A percentile compares a stretch with the other conserved stretches of the same genome.
Evolutionary conservation across 2,329 filamentous ascomycete species (phyloP).

Genomic region (Colletotrichum shisoi): DNA sequence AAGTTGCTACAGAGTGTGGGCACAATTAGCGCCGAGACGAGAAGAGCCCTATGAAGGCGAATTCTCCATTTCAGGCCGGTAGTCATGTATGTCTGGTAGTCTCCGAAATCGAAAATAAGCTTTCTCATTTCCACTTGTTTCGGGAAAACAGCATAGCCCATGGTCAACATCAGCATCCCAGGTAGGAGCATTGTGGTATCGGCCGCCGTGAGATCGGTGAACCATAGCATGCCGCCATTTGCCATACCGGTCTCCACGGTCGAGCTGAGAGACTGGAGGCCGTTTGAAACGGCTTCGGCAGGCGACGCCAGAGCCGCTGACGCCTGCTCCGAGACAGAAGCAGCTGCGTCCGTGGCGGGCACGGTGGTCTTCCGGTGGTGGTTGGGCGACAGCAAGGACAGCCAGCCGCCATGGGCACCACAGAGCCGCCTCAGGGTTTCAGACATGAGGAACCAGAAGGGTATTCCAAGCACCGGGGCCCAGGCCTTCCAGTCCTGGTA

Average conservation of each 20-base stretch:
- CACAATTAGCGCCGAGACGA: conserved; percentile 40
- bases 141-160: conserved; percentile 17
- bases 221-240: conserved; percentile 64
- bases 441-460: conserved; percentile 60
- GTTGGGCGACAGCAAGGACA: conserved; percentile 40
- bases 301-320: conserved; percentile 18
- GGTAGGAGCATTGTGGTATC: conserved; percentile 63
- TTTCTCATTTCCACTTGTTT: conserved; percentile 2
- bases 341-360: conserved; percentile 8
- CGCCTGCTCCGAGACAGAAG: conserved; percentile 17
- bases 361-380: conserved; percentile 8
- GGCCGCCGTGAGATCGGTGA: conserved; percentile 60
- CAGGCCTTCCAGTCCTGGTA: conserved; percentile 59
- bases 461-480: conserved; percentile 51
- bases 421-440: conserved; percentile 60
- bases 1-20: conserved; percentile 49
- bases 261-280: conserved; percentile 42
- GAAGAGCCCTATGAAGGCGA: conserved; percentile 18
- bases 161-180: conserved; percentile 12
- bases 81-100: not conserved
- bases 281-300: conserved; percentile 40
- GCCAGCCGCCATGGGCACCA: conserved; percentile 50
- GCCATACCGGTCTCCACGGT: conserved; percentile 49
- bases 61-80: conserved; percentile 15
- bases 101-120: conserved; percentile 14